Base-by-base conservation (phyloP, 1,284 basidiomycete genomes). In the Microbotryum silenes-acaulis region DNA sequence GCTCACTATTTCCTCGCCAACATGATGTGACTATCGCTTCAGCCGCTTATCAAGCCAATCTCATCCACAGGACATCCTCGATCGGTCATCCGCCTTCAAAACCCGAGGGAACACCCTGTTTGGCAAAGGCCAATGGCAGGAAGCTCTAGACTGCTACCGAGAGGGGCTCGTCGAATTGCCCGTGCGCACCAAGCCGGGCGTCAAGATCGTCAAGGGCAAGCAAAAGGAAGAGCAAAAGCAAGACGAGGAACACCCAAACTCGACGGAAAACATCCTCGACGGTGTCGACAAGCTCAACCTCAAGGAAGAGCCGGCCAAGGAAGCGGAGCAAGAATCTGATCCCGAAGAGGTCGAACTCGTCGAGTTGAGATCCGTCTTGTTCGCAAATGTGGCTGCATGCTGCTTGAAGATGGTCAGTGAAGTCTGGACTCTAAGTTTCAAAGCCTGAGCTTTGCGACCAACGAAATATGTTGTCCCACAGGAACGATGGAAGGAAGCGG, bases 401-500 rank as follows among this genome's bases (percentile, higher is more conserved):
- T 57, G 57, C 54, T 56, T 69, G 37, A 69, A 69, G 47, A 53
- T 69, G 3, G 67, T 67, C 31, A 56, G 62, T 54, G 12, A n/a
- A 7, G 6, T 29, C 23, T 25, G 27, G 6, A 6, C n/a, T 6
- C 21, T 4, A 1, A 2, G 6, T 7, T 9, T 7, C 9, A 2
- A 21, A 18, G 18, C 21, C n/a, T 20, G 27, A n/a, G 5, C 27
- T 5, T 25, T 5, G 27, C 23, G 21, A 25, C 10, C 9, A 33
- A 3, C 4, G 7, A 10, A 27, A 37, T 6, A 4, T 54, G 4
- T 29, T 5, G 7, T 16, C 18, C 2, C 2, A 20, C 71, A 91
- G 89, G 82, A 80, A 56, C 85, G 88, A 54, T 81, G 87, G 73
- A 85, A 86, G 72, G 81, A 85, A 59, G 88, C 84, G 0, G 86